Percentiles rank a stretch among this genome's conserved stretches.
These are phyloP conservation scores for Teratosphaeria epicoccoides DNA, from an alignment of 2,329 filamentous ascomycete genomes.

Conservation along the genomic window DNA sequence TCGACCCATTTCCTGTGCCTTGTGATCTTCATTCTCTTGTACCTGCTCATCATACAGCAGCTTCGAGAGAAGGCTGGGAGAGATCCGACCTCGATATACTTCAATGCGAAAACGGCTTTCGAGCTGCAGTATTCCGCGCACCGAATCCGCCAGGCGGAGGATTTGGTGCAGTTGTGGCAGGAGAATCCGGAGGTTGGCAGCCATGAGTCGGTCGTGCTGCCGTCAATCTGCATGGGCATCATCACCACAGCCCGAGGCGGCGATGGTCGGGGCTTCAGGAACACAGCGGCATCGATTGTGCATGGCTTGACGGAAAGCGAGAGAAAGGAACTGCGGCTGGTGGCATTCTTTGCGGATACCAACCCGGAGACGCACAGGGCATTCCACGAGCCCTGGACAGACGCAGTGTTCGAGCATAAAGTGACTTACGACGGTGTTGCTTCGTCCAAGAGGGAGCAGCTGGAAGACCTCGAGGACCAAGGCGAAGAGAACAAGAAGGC, in stretches of 20 bases:
- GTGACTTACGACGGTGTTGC: background rate
- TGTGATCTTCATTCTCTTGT: background rate
- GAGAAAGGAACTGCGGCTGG: background rate
- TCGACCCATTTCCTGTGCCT: background rate
- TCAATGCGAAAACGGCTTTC: background rate
- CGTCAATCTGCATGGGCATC: background rate
- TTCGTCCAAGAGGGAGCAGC: background rate
- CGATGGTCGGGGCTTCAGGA: background rate
- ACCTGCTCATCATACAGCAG: background rate
- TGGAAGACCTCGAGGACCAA: background rate
- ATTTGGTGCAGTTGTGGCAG: background rate
- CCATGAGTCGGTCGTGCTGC: background rate
- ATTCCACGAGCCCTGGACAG: background rate
- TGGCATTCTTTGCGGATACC: background rate
- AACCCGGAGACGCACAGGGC: background rate
- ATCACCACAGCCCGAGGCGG: background rate
- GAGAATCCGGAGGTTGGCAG: background rate
- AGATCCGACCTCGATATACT: background rate
- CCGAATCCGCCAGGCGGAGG: background rate
- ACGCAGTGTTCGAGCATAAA: background rate
- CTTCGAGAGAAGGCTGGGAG: background rate
- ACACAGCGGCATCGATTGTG: background rate
- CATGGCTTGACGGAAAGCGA: background rate
- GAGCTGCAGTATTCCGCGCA: background rate
- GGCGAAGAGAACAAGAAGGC: background rate